These are phyloP conservation scores for Podaxis sp. DNA, from an alignment of 768 basidiomycete genomes.

Conservation along the genomic window DNA sequence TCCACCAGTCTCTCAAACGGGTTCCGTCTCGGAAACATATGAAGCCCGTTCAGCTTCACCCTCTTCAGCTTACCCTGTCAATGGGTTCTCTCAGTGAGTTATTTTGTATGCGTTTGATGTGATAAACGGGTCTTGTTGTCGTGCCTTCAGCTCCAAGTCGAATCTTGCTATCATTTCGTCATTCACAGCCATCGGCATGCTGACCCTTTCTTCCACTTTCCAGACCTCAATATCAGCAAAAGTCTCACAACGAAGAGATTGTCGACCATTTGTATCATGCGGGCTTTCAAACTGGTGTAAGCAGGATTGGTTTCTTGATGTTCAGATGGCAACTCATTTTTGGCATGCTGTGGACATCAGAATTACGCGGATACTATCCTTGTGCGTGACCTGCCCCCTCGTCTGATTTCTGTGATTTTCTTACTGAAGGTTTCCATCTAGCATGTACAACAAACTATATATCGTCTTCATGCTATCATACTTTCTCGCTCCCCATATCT, in stretches of 20 bases:
- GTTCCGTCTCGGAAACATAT: conserved; percentile 33
- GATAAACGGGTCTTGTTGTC: conserved; percentile 7
- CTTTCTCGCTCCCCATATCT: conserved; percentile 86
- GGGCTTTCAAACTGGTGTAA: conserved; percentile 80
- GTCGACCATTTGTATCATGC: conserved; percentile 77
- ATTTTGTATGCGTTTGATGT: conserved; percentile 7
- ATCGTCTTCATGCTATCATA: conserved; percentile 82
- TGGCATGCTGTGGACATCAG: conserved; percentile 34
- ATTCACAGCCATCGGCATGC: conserved; percentile 6
- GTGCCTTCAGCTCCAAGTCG: not conserved
- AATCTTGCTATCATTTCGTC: conserved; percentile 7
- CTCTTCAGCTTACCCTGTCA: conserved; percentile 45
- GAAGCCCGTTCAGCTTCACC: conserved; percentile 35
- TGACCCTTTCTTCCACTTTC: conserved; percentile 18
- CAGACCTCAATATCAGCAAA: conserved; percentile 48
- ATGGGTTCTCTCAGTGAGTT: conserved; percentile 65
- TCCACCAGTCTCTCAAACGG: conserved; percentile 41
- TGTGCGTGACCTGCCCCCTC: conserved; percentile 40
- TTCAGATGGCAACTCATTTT: conserved; percentile 18
- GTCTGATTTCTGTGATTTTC: conserved; percentile 5
- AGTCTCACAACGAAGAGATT: conserved; percentile 75
- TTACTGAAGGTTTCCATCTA: conserved; percentile 27
- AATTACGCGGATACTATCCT: conserved; percentile 83
- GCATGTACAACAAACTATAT: conserved; percentile 75
- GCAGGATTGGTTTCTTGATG: conserved; percentile 30